phyloP scores from a whole-genome alignment of 2,329 filamentous ascomycete genomes.

The Monilinia aucupariae region DNA sequence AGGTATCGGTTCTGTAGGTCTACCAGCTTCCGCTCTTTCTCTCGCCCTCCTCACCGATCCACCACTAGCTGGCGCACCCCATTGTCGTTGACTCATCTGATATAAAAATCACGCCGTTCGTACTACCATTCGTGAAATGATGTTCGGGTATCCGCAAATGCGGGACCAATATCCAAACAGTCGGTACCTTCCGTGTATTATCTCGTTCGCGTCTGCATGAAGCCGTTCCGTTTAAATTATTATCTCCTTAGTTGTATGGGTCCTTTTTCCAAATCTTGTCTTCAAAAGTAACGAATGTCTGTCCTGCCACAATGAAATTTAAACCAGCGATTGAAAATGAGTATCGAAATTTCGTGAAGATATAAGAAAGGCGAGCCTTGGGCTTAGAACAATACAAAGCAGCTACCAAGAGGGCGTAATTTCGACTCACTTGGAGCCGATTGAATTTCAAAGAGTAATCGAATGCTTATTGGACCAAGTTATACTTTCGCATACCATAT shows the following conservation, averaged over 20 bases:
- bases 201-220: conserved; percentile 33
- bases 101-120: conserved; percentile 11
- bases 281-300: not conserved
- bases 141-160: conserved; percentile 21
- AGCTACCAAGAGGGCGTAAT: conserved; percentile 30
- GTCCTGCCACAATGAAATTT: conserved; percentile 11
- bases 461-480: conserved; percentile 23
- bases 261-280: not conserved
- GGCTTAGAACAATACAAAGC: conserved; percentile 19
- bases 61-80: conserved; percentile 26
- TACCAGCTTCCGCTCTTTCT: conserved; percentile 46
- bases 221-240: conserved; percentile 24
- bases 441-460: conserved; percentile 23
- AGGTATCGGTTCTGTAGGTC: conserved; percentile 31
- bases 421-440: conserved; percentile 32
- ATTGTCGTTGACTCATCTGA: conserved; percentile 33
- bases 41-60: conserved; percentile 50
- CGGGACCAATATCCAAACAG: conserved; percentile 24
- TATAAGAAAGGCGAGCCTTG: conserved; percentile 25
- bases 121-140: conserved; percentile 16
- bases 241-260: not conserved
- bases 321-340: conserved; percentile 14
- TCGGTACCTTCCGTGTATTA: conserved; percentile 25
- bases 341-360: conserved; percentile 11
- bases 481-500: conserved; percentile 23